These are phyloP conservation scores for Metschnikowia matae DNA, from an alignment of 805 yeast species.

Conservation along the genomic window DNA sequence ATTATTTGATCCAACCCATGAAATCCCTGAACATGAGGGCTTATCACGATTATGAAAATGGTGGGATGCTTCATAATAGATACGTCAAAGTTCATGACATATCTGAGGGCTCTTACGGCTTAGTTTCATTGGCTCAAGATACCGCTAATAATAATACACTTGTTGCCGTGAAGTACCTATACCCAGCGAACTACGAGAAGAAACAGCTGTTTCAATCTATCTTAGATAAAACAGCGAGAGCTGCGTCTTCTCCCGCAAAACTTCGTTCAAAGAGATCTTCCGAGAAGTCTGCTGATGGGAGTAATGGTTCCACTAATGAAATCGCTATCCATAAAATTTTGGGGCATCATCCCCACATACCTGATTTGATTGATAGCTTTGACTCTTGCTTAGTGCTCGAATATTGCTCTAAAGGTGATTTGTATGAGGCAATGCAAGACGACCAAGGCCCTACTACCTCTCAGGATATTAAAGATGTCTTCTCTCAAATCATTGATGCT, in stretches of 20 bases:
- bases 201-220: conserved; percentile 18
- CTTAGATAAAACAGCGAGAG: conserved; percentile 19
- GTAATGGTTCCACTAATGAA: conserved; percentile 63
- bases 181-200: conserved; percentile 46
- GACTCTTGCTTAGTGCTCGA: conserved; percentile 61
- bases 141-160: conserved; percentile 40
- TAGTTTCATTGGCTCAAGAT: conserved; percentile 84
- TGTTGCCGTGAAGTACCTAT: conserved; percentile 85
- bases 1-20: background rate
- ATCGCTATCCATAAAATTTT: conserved; percentile 60
- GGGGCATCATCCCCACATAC: conserved; percentile 48
- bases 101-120: conserved; percentile 91
- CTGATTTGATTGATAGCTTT: conserved; percentile 45
- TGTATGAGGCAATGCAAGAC: conserved; percentile 71
- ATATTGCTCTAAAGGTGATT: conserved; percentile 82
- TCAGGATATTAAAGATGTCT: conserved; percentile 52
- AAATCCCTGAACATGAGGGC: conserved; percentile 29
- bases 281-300: conserved; percentile 15
- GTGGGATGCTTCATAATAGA: conserved; percentile 50
- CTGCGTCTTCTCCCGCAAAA: conserved; percentile 36
- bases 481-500: conserved; percentile 47
- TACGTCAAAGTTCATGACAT: conserved; percentile 70
- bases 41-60: conserved; percentile 36
- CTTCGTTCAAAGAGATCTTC: conserved; percentile 19
- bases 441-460: conserved; percentile 60